Conservation (phyloP, 441 rosid species). For the Geranium incanum region DNA sequence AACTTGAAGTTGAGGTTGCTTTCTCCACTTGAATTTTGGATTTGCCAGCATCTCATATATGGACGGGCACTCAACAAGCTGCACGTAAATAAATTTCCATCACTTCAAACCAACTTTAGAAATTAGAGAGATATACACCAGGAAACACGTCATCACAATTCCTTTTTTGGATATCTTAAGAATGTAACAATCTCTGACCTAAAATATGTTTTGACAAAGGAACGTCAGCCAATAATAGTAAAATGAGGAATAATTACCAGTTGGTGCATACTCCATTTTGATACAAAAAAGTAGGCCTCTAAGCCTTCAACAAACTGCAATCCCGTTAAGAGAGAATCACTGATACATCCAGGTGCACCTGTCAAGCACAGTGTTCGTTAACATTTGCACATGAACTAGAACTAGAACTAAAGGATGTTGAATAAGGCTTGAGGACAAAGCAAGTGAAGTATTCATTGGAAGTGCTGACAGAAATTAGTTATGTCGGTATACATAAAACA, state of each 20-base stretch:
- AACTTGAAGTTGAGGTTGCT: constrained; percentile 58
- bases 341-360: constrained; percentile 89
- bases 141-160: not conserved
- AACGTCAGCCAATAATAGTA: not conserved
- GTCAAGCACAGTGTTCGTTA: constrained; percentile 24
- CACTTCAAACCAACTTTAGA: not conserved
- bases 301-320: constrained; percentile 87
- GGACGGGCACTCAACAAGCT: constrained; percentile 87
- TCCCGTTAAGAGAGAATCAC: constrained; percentile 79
- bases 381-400: not conserved
- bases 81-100: constrained; percentile 14
- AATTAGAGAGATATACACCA: not conserved
- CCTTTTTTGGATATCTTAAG: not conserved
- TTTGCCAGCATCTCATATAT: constrained; percentile 84
- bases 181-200: too few relatives aligned
- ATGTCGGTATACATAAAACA: not conserved
- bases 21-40: constrained; percentile 64
- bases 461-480: not conserved
- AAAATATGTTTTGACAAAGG: not conserved
- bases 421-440: too few relatives aligned
- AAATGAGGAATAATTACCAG: constrained; percentile 39
- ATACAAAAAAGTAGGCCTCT: constrained; percentile 75
- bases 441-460: not conserved
- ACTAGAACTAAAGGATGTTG: too few relatives aligned
- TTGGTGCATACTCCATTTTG: constrained; percentile 91